Evolutionary conservation across 2,329 filamentous ascomycete species (phyloP).

Genomic region (Sodiomyces alkalinus): DNA sequence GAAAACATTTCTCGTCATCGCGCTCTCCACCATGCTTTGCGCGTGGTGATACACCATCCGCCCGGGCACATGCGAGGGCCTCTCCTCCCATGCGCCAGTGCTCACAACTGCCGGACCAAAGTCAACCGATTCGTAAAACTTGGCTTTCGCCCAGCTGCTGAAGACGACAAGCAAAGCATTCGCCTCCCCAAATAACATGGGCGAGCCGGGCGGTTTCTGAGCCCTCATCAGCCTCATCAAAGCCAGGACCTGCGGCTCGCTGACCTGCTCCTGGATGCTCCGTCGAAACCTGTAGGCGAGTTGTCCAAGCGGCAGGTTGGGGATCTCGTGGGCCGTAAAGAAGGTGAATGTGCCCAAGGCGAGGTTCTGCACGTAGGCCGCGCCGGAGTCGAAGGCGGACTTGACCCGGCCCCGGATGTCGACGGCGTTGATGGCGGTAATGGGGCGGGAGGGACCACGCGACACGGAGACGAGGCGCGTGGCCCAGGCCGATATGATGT

Average conservation of each 20-base stretch:
- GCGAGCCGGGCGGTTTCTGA: constrained; percentile 6
- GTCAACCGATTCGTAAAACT: constrained; percentile 18
- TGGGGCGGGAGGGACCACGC: constrained; percentile 6
- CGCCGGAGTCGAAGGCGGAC: constrained; percentile 5
- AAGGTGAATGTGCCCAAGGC: constrained; percentile 9
- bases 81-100: constrained; percentile 1
- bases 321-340: constrained; percentile 10
- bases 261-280: constrained; percentile 18
- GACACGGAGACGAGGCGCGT: constrained; percentile 9
- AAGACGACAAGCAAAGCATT: constrained; percentile 17
- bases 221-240: constrained; percentile 9
- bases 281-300: constrained; percentile 17
- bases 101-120: constrained; percentile 17
- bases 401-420: constrained; percentile 14
- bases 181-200: constrained; percentile 17
- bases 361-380: constrained; percentile 13
- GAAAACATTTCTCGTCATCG: constrained; percentile 6
- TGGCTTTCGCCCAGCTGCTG: constrained; percentile 22
- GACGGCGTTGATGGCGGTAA: constrained; percentile 12
- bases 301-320: constrained; percentile 11
- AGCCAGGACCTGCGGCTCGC: constrained; percentile 16
- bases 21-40: constrained; percentile 2
- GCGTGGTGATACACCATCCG: constrained; percentile 9
- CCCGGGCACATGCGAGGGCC: constrained; percentile 8
- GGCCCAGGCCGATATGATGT: constrained; percentile 27